Base-by-base conservation (phyloP, 345 rosid species). In the Rubroshorea leprosula region DNA sequence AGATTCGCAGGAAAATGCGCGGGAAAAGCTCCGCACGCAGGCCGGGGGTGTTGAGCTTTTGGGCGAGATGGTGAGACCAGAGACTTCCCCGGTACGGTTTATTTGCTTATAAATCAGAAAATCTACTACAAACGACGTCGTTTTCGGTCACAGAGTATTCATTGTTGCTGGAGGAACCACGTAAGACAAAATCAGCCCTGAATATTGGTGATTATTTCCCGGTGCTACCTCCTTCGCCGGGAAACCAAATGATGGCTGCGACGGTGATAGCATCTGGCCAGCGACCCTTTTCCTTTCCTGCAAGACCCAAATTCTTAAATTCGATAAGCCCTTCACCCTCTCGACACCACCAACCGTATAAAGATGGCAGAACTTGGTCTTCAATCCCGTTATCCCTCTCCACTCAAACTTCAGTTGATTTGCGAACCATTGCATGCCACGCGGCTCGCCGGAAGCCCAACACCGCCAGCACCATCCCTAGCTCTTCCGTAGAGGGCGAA, bases 391-490 rank as follows among this genome's bases (percentile, higher is more conserved):
- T 47, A 19, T 54, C 45, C 27, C 6, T 29, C 46, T 31, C 18
- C 62, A 25, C 19, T 25, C 4, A 23, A 5, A 13, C 23, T 13
- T 0, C 23, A 39, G 29, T 21, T 25, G 49, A 29, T 44, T 16
- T 26, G 5, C 38, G 17, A 21, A 20, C 46, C 52, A 45, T 48
- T 45, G n/a, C 66, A 22, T 64, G 80, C 77, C 76, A 13, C 13
- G 72, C 76, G 23, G 65, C 80, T 54, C 84, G 87, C 54, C 83
- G 89, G 54, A 74, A 76, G 71, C 66, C 71, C 22, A 62, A 66
- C 49, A 27, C 71, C 17, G 51, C 41, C 51, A 72, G 46, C 14
- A 53, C 72, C 7, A 18, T 44, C 16, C 6, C 2, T 44, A 44
- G 3, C 15, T 39, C 68, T 39, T 56, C 67, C 25, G 76, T 55